phyloP scores from a whole-genome alignment of 305 asterid genomes.

The Withania somnifera region DNA sequence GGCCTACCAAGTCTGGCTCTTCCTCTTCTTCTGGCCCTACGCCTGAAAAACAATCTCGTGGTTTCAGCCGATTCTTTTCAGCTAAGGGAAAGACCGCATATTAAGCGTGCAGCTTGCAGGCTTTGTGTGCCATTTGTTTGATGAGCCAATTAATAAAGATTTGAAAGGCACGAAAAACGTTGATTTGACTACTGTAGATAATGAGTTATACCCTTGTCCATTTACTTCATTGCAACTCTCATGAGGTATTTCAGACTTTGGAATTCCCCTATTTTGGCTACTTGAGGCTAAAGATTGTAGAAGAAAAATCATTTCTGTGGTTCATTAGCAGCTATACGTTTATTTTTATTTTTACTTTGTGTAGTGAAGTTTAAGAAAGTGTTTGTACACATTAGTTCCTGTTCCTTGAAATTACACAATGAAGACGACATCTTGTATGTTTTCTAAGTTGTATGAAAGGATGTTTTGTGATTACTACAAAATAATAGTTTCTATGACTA shows the following conservation, averaged over 20 bases:
- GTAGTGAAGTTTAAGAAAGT: background rate
- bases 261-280: background rate
- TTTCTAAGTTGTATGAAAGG: background rate
- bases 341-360: background rate
- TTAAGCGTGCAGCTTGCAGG: conserved; percentile 12
- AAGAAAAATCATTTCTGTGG: background rate
- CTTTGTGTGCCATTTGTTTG: background rate
- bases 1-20: conserved; percentile 56
- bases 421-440: background rate
- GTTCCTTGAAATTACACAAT: background rate
- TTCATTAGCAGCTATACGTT: background rate
- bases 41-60: conserved; percentile 78
- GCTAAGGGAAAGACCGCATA: conserved; percentile 43
- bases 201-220: background rate
- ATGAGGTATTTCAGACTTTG: background rate
- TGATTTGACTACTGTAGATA: conserved; percentile 4
- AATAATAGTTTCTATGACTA: background rate
- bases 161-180: background rate
- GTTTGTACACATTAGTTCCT: background rate
- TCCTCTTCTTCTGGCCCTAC: conserved; percentile 54
- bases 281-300: background rate
- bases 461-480: background rate
- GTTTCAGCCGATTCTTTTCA: conserved; percentile 87
- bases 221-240: background rate
- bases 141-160: background rate